phyloP scores from a whole-genome alignment of 2,329 filamentous ascomycete species.

The Colletotrichum sp. region DNA sequence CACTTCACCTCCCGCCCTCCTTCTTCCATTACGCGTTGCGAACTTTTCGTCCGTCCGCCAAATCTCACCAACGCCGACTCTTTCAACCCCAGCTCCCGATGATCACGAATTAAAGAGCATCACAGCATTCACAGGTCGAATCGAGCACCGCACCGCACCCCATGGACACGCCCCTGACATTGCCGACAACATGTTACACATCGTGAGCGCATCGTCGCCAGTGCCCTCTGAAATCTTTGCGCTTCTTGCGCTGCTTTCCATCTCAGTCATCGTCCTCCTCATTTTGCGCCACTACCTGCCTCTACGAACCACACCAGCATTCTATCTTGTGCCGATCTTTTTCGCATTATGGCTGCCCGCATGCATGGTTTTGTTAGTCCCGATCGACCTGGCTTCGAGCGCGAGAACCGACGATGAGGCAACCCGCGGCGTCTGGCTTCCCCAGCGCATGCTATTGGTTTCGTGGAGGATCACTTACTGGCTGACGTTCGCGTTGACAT shows the following conservation, averaged over 20 bases:
- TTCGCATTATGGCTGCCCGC: slow-evolving; percentile 93
- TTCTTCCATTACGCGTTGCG: background rate
- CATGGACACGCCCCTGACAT: slow-evolving; percentile 13
- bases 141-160: slow-evolving; percentile 1
- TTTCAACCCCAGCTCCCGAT: background rate
- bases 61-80: background rate
- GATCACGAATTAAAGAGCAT: background rate
- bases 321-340: slow-evolving; percentile 91
- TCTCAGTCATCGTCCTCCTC: slow-evolving; percentile 79
- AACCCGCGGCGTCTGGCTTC: slow-evolving; percentile 85
- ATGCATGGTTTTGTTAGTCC: slow-evolving; percentile 88
- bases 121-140: background rate
- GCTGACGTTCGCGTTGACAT: slow-evolving; percentile 94
- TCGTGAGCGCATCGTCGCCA: slow-evolving; percentile 60
- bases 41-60: background rate
- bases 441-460: slow-evolving; percentile 77
- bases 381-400: slow-evolving; percentile 92
- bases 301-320: slow-evolving; percentile 86
- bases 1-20: background rate
- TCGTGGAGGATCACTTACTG: slow-evolving; percentile 97
- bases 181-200: slow-evolving; percentile 53
- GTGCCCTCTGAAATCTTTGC: slow-evolving; percentile 84
- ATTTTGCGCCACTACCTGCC: slow-evolving; percentile 91
- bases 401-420: slow-evolving; percentile 74
- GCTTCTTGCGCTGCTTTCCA: slow-evolving; percentile 71